Percentiles rank a stretch among this genome's conserved stretches.
phyloP scores from a whole-genome alignment of 495 filamentous ascomycete genomes.

The Collariella sp. region DNA sequence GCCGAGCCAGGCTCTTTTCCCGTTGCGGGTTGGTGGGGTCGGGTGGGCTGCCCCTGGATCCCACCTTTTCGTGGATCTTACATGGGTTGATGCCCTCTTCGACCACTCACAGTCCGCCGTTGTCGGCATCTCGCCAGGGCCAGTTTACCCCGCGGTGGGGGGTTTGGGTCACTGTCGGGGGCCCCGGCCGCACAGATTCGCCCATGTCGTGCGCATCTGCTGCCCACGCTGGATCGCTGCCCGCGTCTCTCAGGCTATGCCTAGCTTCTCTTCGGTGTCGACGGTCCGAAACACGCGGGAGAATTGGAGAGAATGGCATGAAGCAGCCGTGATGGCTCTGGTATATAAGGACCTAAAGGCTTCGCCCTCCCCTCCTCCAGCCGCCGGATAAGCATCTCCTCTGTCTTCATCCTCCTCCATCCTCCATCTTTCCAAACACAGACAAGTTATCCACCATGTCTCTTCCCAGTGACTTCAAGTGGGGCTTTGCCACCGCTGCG shows the following conservation, averaged over 20 bases:
- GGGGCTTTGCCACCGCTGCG: slow-evolving; percentile 77
- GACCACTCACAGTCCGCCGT: background rate
- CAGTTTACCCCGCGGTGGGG: slow-evolving; percentile 7
- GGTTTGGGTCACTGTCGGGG: background rate
- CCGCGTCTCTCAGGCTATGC: slow-evolving; percentile 26
- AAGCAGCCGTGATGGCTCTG: slow-evolving; percentile 14
- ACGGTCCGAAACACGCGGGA: slow-evolving; percentile 41
- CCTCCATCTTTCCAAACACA: background rate
- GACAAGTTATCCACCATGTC: slow-evolving; percentile 31
- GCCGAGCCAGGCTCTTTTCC: background rate
- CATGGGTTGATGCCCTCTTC: background rate
- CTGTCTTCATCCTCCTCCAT: background rate
- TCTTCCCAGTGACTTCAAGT: slow-evolving; percentile 66
- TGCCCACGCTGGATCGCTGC: too few relatives aligned
- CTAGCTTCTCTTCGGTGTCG: slow-evolving; percentile 39
- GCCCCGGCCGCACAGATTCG: background rate
- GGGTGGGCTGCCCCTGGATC: background rate
- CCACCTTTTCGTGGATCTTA: background rate
- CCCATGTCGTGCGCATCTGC: background rate
- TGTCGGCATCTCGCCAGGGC: background rate
- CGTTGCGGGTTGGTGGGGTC: slow-evolving; percentile 1
- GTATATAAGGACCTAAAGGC: slow-evolving; percentile 20
- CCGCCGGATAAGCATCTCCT: background rate
- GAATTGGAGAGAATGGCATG: slow-evolving; percentile 31
- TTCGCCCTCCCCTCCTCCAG: background rate